These are phyloP conservation scores for Trichosanthes truncata DNA, from an alignment of 306 rosid species.

Conservation along the genomic window DNA sequence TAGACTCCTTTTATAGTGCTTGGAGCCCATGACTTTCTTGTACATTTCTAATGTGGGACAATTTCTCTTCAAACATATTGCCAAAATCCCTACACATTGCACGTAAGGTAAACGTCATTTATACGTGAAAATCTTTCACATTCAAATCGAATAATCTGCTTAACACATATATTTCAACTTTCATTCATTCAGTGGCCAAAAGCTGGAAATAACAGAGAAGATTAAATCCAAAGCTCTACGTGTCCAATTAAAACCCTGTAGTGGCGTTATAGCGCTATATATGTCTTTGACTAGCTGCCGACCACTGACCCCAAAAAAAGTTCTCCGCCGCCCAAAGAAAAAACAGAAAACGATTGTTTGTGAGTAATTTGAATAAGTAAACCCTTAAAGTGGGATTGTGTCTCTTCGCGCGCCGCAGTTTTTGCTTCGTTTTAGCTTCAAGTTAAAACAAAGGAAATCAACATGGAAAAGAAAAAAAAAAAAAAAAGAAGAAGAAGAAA, in stretches of 20 bases:
- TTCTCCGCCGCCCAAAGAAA: not conserved
- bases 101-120: not conserved
- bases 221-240: not conserved
- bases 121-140: not conserved
- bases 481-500: not conserved
- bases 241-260: not conserved
- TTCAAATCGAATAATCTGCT: not conserved
- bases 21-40: too few species aligned
- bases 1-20: too few species aligned
- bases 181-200: not conserved
- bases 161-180: not conserved
- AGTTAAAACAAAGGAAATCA: not conserved
- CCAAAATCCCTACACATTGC: too few species aligned
- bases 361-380: not conserved
- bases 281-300: not conserved
- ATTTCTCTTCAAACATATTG: too few species aligned
- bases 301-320: not conserved
- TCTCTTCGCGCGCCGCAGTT: not conserved
- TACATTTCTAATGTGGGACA: too few species aligned
- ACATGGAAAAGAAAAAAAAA: not conserved
- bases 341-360: not conserved
- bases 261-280: too few species aligned
- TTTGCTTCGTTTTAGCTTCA: not conserved
- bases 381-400: not conserved
- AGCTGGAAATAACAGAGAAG: not conserved